Evolutionary conservation across 768 basidiomycete genomes (phyloP).

Genomic region (Calocera viscosa): DNA sequence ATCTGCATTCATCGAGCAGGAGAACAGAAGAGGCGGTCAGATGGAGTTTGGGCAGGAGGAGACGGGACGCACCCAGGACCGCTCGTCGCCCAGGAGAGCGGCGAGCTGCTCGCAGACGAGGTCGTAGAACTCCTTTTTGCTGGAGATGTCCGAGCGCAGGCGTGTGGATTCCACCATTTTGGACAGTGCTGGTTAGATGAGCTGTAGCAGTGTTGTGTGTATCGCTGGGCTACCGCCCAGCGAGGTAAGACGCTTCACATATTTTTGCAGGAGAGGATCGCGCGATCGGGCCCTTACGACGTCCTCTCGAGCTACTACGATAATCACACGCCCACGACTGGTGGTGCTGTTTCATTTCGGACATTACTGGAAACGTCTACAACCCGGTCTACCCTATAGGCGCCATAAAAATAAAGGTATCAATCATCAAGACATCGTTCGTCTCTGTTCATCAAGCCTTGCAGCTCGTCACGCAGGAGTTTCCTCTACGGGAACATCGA

Average conservation of each 20-base stretch:
- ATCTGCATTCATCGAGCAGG: conserved; percentile 37
- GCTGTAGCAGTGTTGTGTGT: no score
- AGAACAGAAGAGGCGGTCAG: not conserved
- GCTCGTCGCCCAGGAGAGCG: conserved; percentile 49
- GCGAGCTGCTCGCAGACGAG: conserved; percentile 57
- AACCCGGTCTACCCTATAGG: no score
- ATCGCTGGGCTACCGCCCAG: no score
- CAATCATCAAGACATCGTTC: not conserved
- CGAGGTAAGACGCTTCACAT: no score
- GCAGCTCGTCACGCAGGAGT: not conserved
- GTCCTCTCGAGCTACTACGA: no score
- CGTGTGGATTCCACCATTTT: conserved; percentile 43
- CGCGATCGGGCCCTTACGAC: no score
- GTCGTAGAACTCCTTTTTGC: conserved; percentile 68
- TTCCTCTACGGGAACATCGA: conserved; percentile 6
- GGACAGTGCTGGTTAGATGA: not conserved
- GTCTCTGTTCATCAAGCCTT: no score
- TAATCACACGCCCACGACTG: no score
- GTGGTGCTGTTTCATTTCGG: no score
- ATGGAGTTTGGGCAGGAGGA: not conserved
- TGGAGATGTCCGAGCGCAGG: conserved; percentile 54
- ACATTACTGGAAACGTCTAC: no score
- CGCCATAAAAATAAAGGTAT: not conserved
- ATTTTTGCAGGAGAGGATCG: no score
- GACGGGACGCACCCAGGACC: conserved; percentile 56